Base-by-base conservation (phyloP, 2,329 filamentous ascomycete species). In the Epichloe bromicola region DNA sequence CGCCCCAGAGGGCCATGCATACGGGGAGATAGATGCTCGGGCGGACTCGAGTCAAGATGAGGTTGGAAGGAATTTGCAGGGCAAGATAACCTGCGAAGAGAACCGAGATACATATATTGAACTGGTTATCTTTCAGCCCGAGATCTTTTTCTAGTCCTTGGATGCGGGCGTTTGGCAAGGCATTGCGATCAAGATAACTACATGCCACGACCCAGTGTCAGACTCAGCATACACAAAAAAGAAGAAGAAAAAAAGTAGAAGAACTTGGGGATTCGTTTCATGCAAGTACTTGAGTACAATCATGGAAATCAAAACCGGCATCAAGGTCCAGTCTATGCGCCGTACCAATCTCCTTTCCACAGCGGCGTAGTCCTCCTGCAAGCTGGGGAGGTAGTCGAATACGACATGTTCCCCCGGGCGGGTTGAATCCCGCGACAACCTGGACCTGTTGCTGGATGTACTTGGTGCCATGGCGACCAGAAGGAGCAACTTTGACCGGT, bases 21-120 rank as follows among this genome's bases (percentile, higher is more conserved):
- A 60, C 54, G 1, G 66, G 63, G 53, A 75, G 68, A 56, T 74
- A 75, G 11, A 68, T 57, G 1, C 69, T 70, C 0, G 73, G 73
- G 23, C 65, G 65, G 41, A 71, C 65, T 49, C 67, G 65, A 52
- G 59, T 63, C 8, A 72, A 61, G 1, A 70, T 49, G 58, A 70
- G 65, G 52, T 71, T 71, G 48, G 66, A 69, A 0, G 67, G 68
- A 0, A 68, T 60, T 46, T 72, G 59, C 19, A 48, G 38, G 3
- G 51, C 42, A 26, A 54, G 60, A 47, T 63, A 69, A 56, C 76
- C 63, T 15, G 64, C 62, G 26, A 65, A 67, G 0, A 67, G 59
- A 36, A 67, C 63, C 0, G 65, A 67, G 17, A 67, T 63, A 38
- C 63, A 65, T 0, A 42, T 23, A 26, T 52, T 49, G 46, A 52